phyloP scores from a whole-genome alignment of 192 early-diverging fungal species.

The Coemansia sp. region DNA sequence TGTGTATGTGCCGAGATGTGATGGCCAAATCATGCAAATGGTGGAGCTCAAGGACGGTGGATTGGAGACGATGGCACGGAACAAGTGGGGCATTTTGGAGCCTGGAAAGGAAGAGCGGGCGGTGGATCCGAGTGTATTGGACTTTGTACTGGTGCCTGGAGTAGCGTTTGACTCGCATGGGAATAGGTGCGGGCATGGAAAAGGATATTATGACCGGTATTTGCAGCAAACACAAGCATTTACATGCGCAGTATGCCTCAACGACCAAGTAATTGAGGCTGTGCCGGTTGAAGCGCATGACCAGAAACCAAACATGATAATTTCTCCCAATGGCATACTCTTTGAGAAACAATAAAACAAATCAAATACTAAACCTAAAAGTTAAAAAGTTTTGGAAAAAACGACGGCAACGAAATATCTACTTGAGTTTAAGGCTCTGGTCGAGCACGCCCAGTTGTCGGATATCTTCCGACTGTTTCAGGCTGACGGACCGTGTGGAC shows the following conservation, averaged over 20 bases:
- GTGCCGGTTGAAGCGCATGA: constrained; percentile 33
- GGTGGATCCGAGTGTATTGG: constrained; percentile 25
- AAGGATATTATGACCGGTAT: constrained; percentile 48
- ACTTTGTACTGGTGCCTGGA: constrained; percentile 47
- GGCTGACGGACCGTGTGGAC: constrained; percentile 46
- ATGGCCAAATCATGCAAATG: constrained; percentile 35
- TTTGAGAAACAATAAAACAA: constrained; percentile 6
- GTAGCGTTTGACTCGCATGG: constrained; percentile 38
- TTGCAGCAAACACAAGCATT: constrained; percentile 10
- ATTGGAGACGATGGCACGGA: constrained; percentile 3
- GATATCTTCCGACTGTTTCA: constrained; percentile 50
- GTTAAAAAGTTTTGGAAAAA: constrained; percentile 1
- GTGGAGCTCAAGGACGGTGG: constrained; percentile 10
- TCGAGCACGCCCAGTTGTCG: constrained; percentile 46
- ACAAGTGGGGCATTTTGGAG: constrained; percentile 48
- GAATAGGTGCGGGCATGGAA: constrained; percentile 45
- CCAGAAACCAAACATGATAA: constrained; percentile 24
- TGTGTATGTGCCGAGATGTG: constrained; percentile 42
- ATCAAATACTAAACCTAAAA: background rate
- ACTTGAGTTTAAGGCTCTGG: constrained; percentile 46
- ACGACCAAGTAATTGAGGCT: constrained; percentile 24
- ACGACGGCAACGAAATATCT: background rate
- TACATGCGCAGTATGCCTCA: constrained; percentile 40
- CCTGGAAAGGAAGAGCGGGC: constrained; percentile 3
- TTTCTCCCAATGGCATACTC: constrained; percentile 25